phyloP scores from a whole-genome alignment of 2,329 filamentous ascomycete species.

The Exophiala spinifera region DNA sequence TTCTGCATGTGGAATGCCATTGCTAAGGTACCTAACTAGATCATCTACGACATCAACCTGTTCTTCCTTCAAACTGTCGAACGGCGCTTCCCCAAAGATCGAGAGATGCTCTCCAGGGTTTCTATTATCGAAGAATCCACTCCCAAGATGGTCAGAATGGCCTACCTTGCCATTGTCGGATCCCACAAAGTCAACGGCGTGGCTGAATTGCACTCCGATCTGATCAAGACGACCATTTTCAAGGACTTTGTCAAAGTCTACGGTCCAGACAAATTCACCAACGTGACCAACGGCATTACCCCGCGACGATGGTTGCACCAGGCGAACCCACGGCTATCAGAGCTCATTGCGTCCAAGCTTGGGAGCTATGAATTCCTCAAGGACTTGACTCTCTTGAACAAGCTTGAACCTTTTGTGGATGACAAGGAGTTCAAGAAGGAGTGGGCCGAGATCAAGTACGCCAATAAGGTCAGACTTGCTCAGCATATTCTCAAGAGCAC shows the following conservation, averaged over 20 bases:
- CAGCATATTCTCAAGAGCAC: conserved; percentile 83
- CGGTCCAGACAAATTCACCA: conserved; percentile 95
- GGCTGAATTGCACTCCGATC: conserved; percentile 92
- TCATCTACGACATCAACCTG: conserved; percentile 97
- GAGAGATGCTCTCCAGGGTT: conserved; percentile 79
- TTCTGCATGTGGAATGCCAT: conserved; percentile 9
- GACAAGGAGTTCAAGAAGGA: conserved; percentile 90
- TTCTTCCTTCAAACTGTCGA: conserved; percentile 90
- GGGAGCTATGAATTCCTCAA: conserved; percentile 83
- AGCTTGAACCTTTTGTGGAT: conserved; percentile 77
- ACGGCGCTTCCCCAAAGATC: conserved; percentile 82
- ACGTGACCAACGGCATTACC: conserved; percentile 97
- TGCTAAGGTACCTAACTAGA: conserved; percentile 37
- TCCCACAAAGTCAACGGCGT: conserved; percentile 99
- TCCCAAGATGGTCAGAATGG: conserved; percentile 98
- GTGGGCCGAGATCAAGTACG: conserved; percentile 94
- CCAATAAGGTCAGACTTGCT: conserved; percentile 89
- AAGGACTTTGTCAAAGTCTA: conserved; percentile 97
- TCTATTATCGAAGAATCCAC: conserved; percentile 97
- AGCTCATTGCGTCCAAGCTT: conserved; percentile 85
- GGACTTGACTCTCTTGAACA: conserved; percentile 80
- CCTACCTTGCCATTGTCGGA: conserved; percentile 87
- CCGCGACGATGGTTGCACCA: conserved; percentile 96
- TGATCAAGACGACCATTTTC: conserved; percentile 99
- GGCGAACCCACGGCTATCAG: conserved; percentile 87